Evolutionary conservation across 1,284 basidiomycete species (phyloP).

Genomic region (Grifola frondosa): DNA sequence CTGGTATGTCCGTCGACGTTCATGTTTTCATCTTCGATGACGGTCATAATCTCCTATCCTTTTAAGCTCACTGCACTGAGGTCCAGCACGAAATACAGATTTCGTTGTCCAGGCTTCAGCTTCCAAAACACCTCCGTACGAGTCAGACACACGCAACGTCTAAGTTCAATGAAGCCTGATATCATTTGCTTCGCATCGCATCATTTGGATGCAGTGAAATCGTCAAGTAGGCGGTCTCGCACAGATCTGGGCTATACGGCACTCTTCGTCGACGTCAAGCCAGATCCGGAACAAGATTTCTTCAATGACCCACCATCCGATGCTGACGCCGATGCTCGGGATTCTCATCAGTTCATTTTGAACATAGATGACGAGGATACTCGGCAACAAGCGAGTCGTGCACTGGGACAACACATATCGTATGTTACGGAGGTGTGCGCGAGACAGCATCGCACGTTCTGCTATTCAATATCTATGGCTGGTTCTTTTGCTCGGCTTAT

Average conservation of each 20-base stretch:
- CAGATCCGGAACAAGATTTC: neutral
- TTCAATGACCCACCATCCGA: neutral
- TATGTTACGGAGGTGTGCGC: constrained; percentile 6
- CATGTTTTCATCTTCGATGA: no score
- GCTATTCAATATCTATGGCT: constrained; percentile 7
- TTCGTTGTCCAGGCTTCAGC: neutral
- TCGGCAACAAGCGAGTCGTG: no score
- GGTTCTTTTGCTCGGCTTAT: constrained; percentile 4
- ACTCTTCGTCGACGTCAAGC: neutral
- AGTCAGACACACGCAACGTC: neutral
- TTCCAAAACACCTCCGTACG: neutral
- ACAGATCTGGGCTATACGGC: neutral
- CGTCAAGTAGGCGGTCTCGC: neutral
- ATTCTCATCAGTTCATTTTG: neutral
- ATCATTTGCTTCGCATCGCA: neutral
- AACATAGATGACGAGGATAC: neutral
- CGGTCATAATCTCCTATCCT: no score
- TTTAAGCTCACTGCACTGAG: neutral
- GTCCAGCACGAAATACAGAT: no score
- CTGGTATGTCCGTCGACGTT: constrained; percentile 5
- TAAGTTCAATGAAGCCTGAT: neutral
- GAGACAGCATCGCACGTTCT: constrained; percentile 6
- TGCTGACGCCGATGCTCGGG: no score
- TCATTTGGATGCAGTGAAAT: neutral
- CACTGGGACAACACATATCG: constrained; percentile 1